phyloP scores from a whole-genome alignment of 306 rosid genomes.

The Begonia peltatifolia region DNA sequence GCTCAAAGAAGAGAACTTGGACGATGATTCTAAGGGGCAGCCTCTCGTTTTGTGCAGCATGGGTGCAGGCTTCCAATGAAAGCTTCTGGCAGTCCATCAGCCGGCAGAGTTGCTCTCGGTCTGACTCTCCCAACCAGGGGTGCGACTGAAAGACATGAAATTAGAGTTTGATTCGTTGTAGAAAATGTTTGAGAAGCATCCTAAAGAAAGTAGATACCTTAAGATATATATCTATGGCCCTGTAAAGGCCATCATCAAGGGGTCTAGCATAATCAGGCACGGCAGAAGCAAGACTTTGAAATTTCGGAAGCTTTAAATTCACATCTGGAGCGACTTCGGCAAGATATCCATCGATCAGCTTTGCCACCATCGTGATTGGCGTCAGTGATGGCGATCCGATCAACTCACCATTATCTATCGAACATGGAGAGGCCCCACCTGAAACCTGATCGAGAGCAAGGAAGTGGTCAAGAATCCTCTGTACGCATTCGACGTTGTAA shows the following conservation, averaged over 20 bases:
- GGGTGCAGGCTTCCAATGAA: slow-evolving; percentile 96
- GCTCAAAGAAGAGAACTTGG: slow-evolving; percentile 96
- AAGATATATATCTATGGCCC: slow-evolving; percentile 83
- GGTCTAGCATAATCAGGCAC: slow-evolving; percentile 96
- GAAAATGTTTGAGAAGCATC: neutral
- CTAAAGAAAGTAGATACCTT: slow-evolving; percentile 40
- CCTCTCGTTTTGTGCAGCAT: slow-evolving; percentile 93
- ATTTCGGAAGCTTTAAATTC: slow-evolving; percentile 76
- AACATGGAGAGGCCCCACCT: slow-evolving; percentile 72
- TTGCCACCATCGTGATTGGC: slow-evolving; percentile 88
- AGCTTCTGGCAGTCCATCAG: slow-evolving; percentile 99
- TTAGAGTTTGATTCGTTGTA: neutral
- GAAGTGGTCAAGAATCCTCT: slow-evolving; percentile 80
- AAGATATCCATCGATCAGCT: slow-evolving; percentile 88
- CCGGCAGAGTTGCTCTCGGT: slow-evolving; percentile 80
- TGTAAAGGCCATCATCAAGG: slow-evolving; percentile 92
- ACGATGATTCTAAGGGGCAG: slow-evolving; percentile 86
- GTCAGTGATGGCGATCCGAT: slow-evolving; percentile 90
- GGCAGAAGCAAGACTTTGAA: slow-evolving; percentile 87
- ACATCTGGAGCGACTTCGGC: slow-evolving; percentile 99
- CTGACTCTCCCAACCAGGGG: slow-evolving; percentile 92
- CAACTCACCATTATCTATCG: slow-evolving; percentile 63
- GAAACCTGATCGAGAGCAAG: slow-evolving; percentile 64
- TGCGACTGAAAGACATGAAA: slow-evolving; percentile 60
- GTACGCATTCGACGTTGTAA: slow-evolving; percentile 89